Evolutionary conservation across 306 rosid species (phyloP), one percentile per base, ranked within the genome.

Genomic region (Boehmeria nivea): DNA sequence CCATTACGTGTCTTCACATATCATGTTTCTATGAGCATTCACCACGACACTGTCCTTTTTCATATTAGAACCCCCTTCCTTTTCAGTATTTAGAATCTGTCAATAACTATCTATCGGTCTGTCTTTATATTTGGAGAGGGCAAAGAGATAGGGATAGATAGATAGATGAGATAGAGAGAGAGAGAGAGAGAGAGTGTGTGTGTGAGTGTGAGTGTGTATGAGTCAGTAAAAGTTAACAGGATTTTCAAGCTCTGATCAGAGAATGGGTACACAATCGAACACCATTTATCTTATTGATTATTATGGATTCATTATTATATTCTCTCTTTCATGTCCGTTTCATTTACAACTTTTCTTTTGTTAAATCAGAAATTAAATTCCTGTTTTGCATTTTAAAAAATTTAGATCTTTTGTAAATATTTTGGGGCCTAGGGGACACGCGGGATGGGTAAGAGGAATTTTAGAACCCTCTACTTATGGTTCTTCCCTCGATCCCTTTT

Each of bases 51-150:
- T 46, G 57, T 45, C 52, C 44, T 44, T 43, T 22, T 19, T 46
- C 63, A 27, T 62, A 47, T 54, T 52, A 38, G 52, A 43, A 14
- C 51, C 63, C 55, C 53, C 40, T 18, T 47, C 68, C 63, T 43
- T 66, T 51, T 52, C 24, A 10, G 21, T 52, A n/a, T 21, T 56
- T 60, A 43, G 24, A 25, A 55, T 4, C n/a, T 26, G 15, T 23
- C 49, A 60, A 67, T 58, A 47, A 34, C 23, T 52, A 52, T 26
- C 6, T 9, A 7, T 31, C 13, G 10, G n/a, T 52, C 40, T 28
- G 16, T n/a, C 20, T 52, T 15, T 27, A 27, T 27, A 22, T 40
- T 20, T 43, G 25, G 23, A 55, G 31, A 13, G 13, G 27, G 33
- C 36, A 31, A 14, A n/a, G 12, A 45, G 42, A 14, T 6, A 40